phyloP scores from a whole-genome alignment of 164 flowering plant genomes.

The Echeveria elegans region DNA sequence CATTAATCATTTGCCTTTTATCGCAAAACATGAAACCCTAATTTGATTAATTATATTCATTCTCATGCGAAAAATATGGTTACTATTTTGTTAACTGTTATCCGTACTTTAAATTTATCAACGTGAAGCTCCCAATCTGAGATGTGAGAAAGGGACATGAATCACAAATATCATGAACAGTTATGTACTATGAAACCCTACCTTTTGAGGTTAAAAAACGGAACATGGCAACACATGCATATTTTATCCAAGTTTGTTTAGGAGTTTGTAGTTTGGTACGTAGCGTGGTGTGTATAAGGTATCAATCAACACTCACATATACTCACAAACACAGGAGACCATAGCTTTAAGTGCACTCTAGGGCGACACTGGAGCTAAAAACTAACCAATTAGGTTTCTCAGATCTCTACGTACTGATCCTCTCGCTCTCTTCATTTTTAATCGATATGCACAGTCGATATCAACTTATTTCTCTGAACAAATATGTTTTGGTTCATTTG shows the following conservation, averaged over 20 bases:
- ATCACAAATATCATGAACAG: too few relatives aligned
- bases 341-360: constrained; percentile 33
- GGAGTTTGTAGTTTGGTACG: background rate
- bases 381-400: background rate
- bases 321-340: background rate
- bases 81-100: too few relatives aligned
- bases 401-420: background rate
- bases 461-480: background rate
- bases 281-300: background rate
- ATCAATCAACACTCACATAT: background rate
- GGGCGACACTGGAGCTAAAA: constrained; percentile 25
- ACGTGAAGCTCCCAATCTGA: too few relatives aligned
- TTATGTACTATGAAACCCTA: too few relatives aligned
- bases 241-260: background rate
- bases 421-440: constrained; percentile 9
- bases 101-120: too few relatives aligned
- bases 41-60: too few relatives aligned
- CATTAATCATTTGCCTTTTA: background rate
- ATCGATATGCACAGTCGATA: background rate
- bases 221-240: background rate
- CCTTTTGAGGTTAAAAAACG: background rate
- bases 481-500: background rate
- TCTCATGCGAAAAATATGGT: too few relatives aligned
- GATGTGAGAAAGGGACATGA: too few relatives aligned
- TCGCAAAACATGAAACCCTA: background rate